phyloP scores from a whole-genome alignment of 2,329 filamentous ascomycete genomes.

The Fusarium virguliforme region DNA sequence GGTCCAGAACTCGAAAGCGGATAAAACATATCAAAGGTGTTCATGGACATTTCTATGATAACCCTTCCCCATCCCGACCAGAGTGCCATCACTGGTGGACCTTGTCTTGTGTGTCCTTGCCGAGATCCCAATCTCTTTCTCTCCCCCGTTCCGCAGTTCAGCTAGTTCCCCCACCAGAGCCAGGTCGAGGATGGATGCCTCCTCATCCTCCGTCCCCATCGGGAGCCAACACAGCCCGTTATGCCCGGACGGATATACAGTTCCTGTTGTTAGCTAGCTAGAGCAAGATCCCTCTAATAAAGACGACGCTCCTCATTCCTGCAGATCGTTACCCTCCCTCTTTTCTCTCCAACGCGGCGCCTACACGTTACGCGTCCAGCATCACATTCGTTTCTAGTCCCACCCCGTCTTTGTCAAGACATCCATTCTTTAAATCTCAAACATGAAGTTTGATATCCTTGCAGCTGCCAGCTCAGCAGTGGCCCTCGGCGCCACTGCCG shows the following conservation, averaged over 20 bases:
- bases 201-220: conserved; percentile 14
- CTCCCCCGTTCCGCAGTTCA: conserved; percentile 1
- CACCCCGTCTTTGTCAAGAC: neutral
- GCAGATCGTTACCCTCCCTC: conserved; percentile 38
- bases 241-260: conserved; percentile 14
- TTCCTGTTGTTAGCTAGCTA: conserved; percentile 1
- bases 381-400: conserved; percentile 15
- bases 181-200: conserved; percentile 12
- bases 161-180: conserved; percentile 10
- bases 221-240: conserved; percentile 11
- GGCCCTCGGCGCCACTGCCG: conserved; percentile 20
- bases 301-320: conserved; percentile 18
- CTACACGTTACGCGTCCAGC: conserved; percentile 6
- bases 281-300: conserved; percentile 28
- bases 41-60: neutral
- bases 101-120: neutral
- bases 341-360: conserved; percentile 7
- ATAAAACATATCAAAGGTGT: conserved; percentile 8
- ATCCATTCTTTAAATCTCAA: conserved; percentile 10
- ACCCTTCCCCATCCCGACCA: neutral
- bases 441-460: conserved; percentile 39
- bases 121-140: conserved; percentile 12
- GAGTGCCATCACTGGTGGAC: conserved; percentile 14
- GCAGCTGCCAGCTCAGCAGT: conserved; percentile 21
- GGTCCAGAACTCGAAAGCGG: neutral